phyloP scores from a whole-genome alignment of 2,329 filamentous ascomycete species.

The Sclerotinia nivalis region DNA sequence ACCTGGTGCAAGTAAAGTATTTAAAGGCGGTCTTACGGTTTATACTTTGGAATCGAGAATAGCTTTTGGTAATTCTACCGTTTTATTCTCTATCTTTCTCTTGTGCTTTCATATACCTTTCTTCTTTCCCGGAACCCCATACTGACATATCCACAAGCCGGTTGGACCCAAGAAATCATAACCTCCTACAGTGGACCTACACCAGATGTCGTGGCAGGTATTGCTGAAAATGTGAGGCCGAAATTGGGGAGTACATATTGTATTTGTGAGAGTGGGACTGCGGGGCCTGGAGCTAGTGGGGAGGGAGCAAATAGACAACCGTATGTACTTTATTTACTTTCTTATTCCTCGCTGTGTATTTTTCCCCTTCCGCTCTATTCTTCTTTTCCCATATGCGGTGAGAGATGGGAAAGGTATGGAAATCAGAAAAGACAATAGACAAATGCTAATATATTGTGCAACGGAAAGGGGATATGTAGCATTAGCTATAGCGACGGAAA shows the following conservation, averaged over 20 bases:
- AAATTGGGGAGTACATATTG: constrained; percentile 58
- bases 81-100: neutral
- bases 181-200: constrained; percentile 60
- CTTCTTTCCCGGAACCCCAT: neutral
- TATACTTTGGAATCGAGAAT: constrained; percentile 41
- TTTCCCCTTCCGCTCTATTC: neutral
- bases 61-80: constrained; percentile 34
- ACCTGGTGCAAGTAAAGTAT: constrained; percentile 59
- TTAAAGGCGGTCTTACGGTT: constrained; percentile 60
- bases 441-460: neutral
- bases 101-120: neutral
- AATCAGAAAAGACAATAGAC: neutral
- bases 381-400: neutral
- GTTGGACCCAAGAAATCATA: constrained; percentile 58
- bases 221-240: constrained; percentile 58
- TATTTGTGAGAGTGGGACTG: constrained; percentile 61
- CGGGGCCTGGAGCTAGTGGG: constrained; percentile 62
- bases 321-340: constrained; percentile 38
- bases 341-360: neutral
- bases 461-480: constrained; percentile 58
- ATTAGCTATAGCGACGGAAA: constrained; percentile 57
- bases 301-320: constrained; percentile 57
- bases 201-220: constrained; percentile 54
- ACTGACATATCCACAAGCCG: constrained; percentile 43
- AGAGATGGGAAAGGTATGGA: neutral